Percentiles rank a stretch among this genome's conserved stretches.
phyloP scores from a whole-genome alignment of 2,329 filamentous ascomycete genomes.

The Xylaria sp. region DNA sequence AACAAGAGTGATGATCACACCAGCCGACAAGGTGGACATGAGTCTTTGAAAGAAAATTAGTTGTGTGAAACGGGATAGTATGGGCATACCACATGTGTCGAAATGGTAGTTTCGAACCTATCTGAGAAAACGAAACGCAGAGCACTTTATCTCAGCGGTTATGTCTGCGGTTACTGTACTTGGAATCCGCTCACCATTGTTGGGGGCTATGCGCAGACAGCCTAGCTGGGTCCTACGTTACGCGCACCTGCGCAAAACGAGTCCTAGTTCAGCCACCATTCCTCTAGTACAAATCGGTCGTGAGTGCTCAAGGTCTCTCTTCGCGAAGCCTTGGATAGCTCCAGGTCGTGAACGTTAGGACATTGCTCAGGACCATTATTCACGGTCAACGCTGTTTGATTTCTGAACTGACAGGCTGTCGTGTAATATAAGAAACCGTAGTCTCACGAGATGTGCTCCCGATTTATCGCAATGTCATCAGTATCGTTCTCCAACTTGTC shows the following conservation, averaged over 20 bases:
- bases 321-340: background rate
- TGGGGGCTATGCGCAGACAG: constrained; percentile 12
- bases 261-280: constrained; percentile 12
- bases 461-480: constrained; percentile 17
- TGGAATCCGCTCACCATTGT: background rate
- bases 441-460: constrained; percentile 5
- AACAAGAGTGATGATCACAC: background rate
- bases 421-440: constrained; percentile 19
- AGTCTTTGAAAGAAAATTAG: background rate
- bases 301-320: constrained; percentile 15
- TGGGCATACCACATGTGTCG: no score
- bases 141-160: background rate
- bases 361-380: constrained; percentile 29
- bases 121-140: background rate
- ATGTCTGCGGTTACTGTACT: no score
- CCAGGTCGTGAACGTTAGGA: constrained; percentile 18
- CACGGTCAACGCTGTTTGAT: background rate
- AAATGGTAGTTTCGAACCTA: background rate
- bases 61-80: background rate
- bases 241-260: constrained; percentile 32
- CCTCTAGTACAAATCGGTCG: background rate
- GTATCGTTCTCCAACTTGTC: background rate
- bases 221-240: constrained; percentile 13
- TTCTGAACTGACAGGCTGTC: background rate
- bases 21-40: background rate